A percentile compares a stretch with the other conserved stretches of the same genome.
These are phyloP conservation scores for Naganishia albida DNA, from an alignment of 1,284 basidiomycete genomes.

Conservation along the genomic window DNA sequence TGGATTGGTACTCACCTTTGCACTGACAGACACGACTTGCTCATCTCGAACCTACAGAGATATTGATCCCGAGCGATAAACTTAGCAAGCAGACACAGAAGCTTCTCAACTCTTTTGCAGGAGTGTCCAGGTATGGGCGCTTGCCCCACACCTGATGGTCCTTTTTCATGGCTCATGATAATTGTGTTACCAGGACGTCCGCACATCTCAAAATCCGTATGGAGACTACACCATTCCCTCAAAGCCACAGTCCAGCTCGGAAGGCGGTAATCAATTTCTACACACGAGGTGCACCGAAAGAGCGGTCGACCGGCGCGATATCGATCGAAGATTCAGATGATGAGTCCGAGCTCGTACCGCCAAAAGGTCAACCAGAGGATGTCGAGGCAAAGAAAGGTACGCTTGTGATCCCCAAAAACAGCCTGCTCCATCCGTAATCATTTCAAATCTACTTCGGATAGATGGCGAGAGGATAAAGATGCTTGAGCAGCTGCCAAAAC, in stretches of 20 bases:
- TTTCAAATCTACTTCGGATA: conserved; percentile 17
- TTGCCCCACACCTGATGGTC: no score
- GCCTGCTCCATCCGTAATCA: background rate
- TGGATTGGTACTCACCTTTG: conserved; percentile 3
- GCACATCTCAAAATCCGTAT: conserved; percentile 23
- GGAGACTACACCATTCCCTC: conserved; percentile 19
- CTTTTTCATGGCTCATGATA: background rate
- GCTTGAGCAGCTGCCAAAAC: conserved; percentile 21
- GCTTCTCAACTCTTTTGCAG: conserved; percentile 69
- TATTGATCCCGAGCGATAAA: conserved; percentile 66
- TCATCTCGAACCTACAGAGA: conserved; percentile 79
- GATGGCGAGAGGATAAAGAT: conserved; percentile 1
- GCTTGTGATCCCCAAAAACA: background rate
- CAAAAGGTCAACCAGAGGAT: background rate
- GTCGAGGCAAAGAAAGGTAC: background rate
- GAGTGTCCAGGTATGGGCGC: conserved; percentile 48
- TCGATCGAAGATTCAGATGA: conserved; percentile 16
- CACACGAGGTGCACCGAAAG: background rate
- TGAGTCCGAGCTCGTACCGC: background rate
- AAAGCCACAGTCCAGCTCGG: conserved; percentile 1
- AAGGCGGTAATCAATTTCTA: conserved; percentile 6
- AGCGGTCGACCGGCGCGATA: background rate
- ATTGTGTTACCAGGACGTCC: conserved; percentile 13
- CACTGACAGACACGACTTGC: conserved; percentile 83
- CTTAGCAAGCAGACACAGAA: conserved; percentile 76